A percentile compares a stretch with the other conserved stretches of the same genome.
These are phyloP conservation scores for Oryza longistaminata DNA, from an alignment of 176 grass and related monocot species.

Conservation along the genomic window DNA sequence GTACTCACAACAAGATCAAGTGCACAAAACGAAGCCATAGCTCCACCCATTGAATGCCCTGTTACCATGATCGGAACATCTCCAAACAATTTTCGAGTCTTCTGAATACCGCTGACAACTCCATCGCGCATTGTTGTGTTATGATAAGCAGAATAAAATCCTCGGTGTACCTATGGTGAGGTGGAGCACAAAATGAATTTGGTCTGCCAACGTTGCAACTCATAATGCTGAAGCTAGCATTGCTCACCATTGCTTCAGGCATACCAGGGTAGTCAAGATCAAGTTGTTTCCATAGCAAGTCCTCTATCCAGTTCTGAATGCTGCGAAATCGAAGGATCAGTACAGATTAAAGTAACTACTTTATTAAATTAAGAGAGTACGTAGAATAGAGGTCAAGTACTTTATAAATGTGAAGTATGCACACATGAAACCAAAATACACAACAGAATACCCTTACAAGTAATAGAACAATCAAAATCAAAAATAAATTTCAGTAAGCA, in stretches of 20 bases:
- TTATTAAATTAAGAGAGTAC: constrained; percentile 8
- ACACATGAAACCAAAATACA: background rate
- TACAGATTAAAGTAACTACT: background rate
- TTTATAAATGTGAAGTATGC: background rate
- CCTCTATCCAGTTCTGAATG: constrained; percentile 90
- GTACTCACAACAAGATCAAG: constrained; percentile 90
- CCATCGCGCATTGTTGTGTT: constrained; percentile 68
- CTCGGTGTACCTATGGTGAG: constrained; percentile 70
- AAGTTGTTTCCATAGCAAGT: constrained; percentile 89
- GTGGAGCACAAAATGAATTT: background rate
- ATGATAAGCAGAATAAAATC: constrained; percentile 92
- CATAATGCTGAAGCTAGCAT: background rate
- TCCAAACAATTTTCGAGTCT: constrained; percentile 61
- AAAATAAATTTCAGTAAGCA: background rate
- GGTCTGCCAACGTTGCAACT: background rate
- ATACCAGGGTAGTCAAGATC: constrained; percentile 92
- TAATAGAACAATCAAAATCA: background rate
- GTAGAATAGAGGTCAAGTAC: background rate
- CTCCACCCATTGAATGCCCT: constrained; percentile 91
- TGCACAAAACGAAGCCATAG: constrained; percentile 97
- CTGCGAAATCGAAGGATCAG: constrained; percentile 46
- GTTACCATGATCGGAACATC: constrained; percentile 75
- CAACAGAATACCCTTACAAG: background rate
- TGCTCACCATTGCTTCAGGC: constrained; percentile 81
- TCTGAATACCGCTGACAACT: constrained; percentile 61